Evolutionary conservation across 139 green algal species (phyloP), one percentile per base, ranked within the genome.

Genomic region (Ettlia oleoabundans): DNA sequence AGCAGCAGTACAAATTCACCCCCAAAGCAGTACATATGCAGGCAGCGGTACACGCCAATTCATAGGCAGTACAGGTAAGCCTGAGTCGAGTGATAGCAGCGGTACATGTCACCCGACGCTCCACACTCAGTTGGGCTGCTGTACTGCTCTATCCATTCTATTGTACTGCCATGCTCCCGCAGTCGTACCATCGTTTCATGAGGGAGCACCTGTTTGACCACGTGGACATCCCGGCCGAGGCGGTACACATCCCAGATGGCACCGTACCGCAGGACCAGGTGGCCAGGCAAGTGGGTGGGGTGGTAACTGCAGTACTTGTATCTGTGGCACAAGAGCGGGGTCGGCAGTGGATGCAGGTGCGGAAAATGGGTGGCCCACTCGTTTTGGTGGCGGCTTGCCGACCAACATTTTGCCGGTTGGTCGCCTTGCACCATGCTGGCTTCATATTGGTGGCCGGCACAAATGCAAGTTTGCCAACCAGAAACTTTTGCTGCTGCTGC

Each of bases 131-230:
- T n/a, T n/a, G n/a, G n/a, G n/a, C n/a, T n/a, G n/a, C n/a, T 22
- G 35, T 43, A 37, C 35, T 26, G 19, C 40, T 9, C n/a, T 26
- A 1, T 41, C 21, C 37, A 4, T 43, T 15, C n/a, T n/a, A n/a
- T n/a, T n/a, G n/a, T n/a, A n/a, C n/a, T n/a, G n/a, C n/a, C n/a
- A n/a, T n/a, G n/a, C n/a, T 3, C n/a, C 9, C 21, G 75, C 75
- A 73, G 81, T 67, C 52, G 0, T 81, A 85, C 62, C 71, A 47
- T 21, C 58, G 61, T 19, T 85, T 85, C 71, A 85, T 85, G 81
- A 13, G 32, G 9, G 68, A 77, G 68, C 81, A 85, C 61, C 62
- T 85, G 10, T 85, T 81, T 40, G 61, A 68, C 62, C 81, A 85
- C 63, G 41, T 85, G 15, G 81, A 85, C 35, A 68, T 85, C 24